phyloP scores from a whole-genome alignment of 345 rosid species.

The Euphorbia pulcherrima region DNA sequence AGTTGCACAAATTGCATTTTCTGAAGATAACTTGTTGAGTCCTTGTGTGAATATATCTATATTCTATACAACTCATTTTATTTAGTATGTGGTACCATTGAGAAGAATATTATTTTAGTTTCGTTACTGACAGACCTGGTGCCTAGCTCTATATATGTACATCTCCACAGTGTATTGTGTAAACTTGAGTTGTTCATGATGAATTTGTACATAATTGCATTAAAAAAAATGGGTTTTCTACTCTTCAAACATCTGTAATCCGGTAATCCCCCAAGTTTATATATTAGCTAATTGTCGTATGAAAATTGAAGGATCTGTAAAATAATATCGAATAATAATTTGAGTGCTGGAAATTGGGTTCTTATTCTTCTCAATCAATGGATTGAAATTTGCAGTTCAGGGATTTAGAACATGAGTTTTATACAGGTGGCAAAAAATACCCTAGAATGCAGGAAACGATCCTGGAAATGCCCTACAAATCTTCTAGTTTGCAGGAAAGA shows the following conservation, averaged over 20 bases:
- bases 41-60: constrained; percentile 8
- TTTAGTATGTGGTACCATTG: neutral
- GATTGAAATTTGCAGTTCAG: no score
- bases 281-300: neutral
- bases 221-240: neutral
- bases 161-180: neutral
- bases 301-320: no score
- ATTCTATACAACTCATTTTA: no score
- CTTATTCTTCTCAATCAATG: no score
- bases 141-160: neutral
- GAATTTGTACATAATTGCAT: no score
- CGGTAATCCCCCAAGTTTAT: neutral
- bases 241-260: neutral
- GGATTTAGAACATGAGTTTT: no score
- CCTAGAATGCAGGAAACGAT: no score
- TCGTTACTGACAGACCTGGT: neutral
- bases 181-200: neutral
- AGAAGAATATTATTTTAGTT: neutral
- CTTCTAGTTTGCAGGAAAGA: no score
- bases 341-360: no score
- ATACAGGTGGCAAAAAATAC: no score
- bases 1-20: neutral
- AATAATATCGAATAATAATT: no score
- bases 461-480: no score
- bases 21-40: neutral